phyloP scores from a whole-genome alignment of 2,329 filamentous ascomycete genomes.

The Fusarium algeriense region DNA sequence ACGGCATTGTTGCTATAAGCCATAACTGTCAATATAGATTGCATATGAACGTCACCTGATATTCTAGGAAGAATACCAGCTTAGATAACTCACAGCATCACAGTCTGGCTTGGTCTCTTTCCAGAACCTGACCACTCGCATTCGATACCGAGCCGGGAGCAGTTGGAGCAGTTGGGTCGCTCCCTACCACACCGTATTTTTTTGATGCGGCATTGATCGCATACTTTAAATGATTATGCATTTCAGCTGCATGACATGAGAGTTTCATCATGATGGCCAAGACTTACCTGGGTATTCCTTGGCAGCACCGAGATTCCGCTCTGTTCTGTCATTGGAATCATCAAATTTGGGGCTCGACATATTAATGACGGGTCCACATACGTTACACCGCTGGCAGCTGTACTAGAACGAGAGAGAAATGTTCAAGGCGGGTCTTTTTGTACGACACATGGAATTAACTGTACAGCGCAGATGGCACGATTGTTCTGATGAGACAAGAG shows the following conservation, averaged over 20 bases:
- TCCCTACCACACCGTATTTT: background rate
- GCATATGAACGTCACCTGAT: background rate
- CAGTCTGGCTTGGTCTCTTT: background rate
- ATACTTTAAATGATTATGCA: background rate
- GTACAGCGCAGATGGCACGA: background rate
- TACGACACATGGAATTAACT: background rate
- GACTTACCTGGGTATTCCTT: background rate
- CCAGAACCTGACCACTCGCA: conserved; percentile 3
- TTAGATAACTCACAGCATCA: background rate
- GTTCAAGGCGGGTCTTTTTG: no score
- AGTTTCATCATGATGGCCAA: background rate
- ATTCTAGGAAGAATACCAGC: background rate
- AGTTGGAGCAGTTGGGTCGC: conserved; percentile 3
- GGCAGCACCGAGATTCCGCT: background rate
- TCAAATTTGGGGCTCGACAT: background rate
- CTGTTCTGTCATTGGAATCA: background rate
- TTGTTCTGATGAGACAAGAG: background rate
- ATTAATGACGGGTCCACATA: background rate
- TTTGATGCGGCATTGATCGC: conserved; percentile 2
- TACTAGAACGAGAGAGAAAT: background rate
- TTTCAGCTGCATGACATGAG: background rate
- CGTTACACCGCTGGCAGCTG: background rate
- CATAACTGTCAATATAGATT: background rate
- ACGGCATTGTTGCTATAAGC: background rate
- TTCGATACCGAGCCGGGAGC: background rate